Evolutionary conservation across 164 flowering plant genomes (phyloP), one percentile per base, ranked within the genome.

Genomic region (Chimonanthus praecox): DNA sequence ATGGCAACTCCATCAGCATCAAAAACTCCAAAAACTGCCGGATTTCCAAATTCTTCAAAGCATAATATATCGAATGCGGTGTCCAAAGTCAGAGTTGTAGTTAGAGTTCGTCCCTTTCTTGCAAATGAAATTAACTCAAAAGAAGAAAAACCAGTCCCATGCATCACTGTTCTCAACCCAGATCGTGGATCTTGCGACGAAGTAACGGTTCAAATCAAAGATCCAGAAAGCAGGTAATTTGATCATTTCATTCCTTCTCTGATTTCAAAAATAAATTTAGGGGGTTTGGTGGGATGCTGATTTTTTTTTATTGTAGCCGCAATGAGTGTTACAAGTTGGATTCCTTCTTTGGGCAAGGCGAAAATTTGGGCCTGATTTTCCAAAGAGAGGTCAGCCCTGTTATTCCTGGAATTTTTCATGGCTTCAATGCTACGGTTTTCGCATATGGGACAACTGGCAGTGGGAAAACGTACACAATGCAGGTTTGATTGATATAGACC

Each of bases 401-500:
- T 79, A 86, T 96, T 78, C 87, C 92, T 20, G 90, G 88, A 65
- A 71, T 90, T n/a, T 89, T 94, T 73, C 71, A 72, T 15, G 98
- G 97, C 2, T 80, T 69, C 66, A 96, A 94, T 71, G 92, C 92
- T 4, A 89, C 98, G 2, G 90, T 94, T 9, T 94, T 96, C 64
- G 99, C 98, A 66, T 92, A 92, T 73, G 99, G 99, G 3, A 98
- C 98, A 67, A 94, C 99, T 3, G 97, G 99, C 2, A 96, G 98
- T 68, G 98, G 99, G 20, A 96, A 96, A 60, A 96, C 97, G 2
- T 89, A 84, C 79, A 94, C 97, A 0, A 94, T 96, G 97, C 98
- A 95, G 98, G 99, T 90, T 51, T 48, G 46, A n/a, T 76, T n/a
- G n/a, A 64, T n/a, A 0, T 33, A 33, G 33, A 33, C 33, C 33